Evolutionary conservation across 2,329 filamentous ascomycete species (phyloP).

Genomic region (Phialemonium atrogriseum): DNA sequence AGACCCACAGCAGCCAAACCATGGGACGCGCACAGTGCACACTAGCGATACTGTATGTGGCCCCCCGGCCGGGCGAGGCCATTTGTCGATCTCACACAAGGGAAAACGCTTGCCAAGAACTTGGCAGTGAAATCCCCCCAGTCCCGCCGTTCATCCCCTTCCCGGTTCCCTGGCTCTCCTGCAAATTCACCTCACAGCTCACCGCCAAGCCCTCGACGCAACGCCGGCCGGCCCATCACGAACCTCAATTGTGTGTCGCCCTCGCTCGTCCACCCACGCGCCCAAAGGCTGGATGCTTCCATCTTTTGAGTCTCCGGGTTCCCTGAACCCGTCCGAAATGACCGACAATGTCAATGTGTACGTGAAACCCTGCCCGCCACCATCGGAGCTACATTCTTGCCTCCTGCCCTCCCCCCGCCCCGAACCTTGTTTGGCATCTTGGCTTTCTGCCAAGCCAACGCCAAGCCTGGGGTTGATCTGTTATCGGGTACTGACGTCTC

Average conservation of each 20-base stretch:
- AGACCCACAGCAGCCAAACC: too few species aligned
- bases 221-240: conserved; percentile 1
- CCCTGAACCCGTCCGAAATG: conserved; percentile 1
- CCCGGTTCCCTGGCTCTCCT: conserved; percentile 2
- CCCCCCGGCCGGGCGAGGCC: too few species aligned
- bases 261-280: not conserved
- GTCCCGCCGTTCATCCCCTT: not conserved
- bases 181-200: not conserved
- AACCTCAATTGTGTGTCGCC: not conserved
- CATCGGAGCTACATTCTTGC: too few species aligned
- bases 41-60: too few species aligned
- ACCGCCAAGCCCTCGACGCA: conserved; percentile 3
- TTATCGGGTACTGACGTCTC: conserved; percentile 18
- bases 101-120: conserved; percentile 4
- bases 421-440: not conserved
- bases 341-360: conserved; percentile 4
- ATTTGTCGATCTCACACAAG: too few species aligned
- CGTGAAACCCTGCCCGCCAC: too few species aligned
- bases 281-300: not conserved
- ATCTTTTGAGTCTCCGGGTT: conserved; percentile 1
- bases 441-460: conserved; percentile 10
- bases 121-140: conserved; percentile 3
- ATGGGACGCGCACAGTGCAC: too few species aligned
- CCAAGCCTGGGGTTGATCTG: conserved; percentile 37
- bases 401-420: not conserved